A percentile compares a stretch with the other conserved stretches of the same genome.
These are phyloP conservation scores for Trichophyton schoenleinii DNA, from an alignment of 2,329 filamentous ascomycete genomes.

Conservation along the genomic window DNA sequence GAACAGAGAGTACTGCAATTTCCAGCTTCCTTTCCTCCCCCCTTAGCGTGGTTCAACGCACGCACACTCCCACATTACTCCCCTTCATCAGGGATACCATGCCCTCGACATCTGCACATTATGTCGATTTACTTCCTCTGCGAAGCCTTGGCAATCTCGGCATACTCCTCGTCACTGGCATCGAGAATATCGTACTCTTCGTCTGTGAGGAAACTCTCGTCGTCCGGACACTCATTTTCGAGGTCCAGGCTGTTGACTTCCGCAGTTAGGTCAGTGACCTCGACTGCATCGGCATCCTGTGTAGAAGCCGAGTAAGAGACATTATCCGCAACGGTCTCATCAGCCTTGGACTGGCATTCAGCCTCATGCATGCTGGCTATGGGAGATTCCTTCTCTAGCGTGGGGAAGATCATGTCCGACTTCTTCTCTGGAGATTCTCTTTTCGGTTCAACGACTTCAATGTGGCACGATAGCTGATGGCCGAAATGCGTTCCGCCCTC, in stretches of 20 bases:
- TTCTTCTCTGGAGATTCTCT: constrained; percentile 7
- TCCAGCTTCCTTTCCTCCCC: neutral
- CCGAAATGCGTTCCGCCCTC: constrained; percentile 72
- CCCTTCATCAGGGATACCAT: no score
- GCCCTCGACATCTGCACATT: no score
- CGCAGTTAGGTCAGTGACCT: constrained; percentile 33
- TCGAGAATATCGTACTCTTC: constrained; percentile 97
- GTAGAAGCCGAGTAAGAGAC: constrained; percentile 39
- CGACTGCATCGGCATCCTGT: constrained; percentile 14
- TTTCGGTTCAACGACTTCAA: constrained; percentile 45
- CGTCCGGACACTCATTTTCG: constrained; percentile 36
- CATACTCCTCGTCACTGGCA: constrained; percentile 78
- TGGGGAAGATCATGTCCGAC: constrained; percentile 79
- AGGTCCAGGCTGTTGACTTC: constrained; percentile 47
- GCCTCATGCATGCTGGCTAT: constrained; percentile 67
- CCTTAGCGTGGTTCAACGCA: neutral
- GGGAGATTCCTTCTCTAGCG: constrained; percentile 86
- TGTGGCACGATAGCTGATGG: constrained; percentile 89
- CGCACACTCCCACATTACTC: no score
- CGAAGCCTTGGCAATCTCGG: constrained; percentile 30
- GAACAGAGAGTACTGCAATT: neutral
- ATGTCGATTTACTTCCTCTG: constrained; percentile 3
- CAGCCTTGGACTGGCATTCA: constrained; percentile 31
- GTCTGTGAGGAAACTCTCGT: constrained; percentile 73
- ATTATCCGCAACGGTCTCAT: constrained; percentile 16